Evolutionary conservation across 2,329 filamentous ascomycete species (phyloP).

Genomic region (Macroventuria anomochaeta): DNA sequence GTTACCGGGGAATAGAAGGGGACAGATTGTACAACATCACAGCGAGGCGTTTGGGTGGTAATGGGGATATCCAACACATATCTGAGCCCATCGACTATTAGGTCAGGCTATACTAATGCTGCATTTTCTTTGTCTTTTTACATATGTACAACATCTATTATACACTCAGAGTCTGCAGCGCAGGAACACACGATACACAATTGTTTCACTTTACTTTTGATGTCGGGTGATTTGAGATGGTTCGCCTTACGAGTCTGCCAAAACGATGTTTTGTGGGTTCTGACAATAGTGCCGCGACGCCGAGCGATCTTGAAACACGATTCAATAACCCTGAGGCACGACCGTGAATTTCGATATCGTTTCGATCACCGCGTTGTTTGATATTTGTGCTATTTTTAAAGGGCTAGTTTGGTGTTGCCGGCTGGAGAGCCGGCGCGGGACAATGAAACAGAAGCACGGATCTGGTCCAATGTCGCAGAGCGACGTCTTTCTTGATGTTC

Average conservation of each 20-base stretch:
- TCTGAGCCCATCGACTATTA: too few species aligned
- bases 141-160: not conserved
- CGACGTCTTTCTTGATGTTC: too few species aligned
- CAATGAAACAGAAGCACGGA: conserved; percentile 19
- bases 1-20: conserved; percentile 4
- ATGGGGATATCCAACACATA: too few species aligned
- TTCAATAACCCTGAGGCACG: conserved; percentile 4
- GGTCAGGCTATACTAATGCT: conserved; percentile 1
- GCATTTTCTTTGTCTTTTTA: not conserved
- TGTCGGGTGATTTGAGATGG: not conserved
- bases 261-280: conserved; percentile 1
- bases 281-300: conserved; percentile 6
- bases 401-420: not conserved
- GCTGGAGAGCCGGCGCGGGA: conserved; percentile 14
- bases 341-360: not conserved
- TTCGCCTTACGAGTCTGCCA: not conserved
- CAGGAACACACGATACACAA: not conserved
- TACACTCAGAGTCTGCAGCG: not conserved
- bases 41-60: conserved; percentile 19
- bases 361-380: conserved; percentile 1
- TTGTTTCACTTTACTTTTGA: not conserved
- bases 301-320: conserved; percentile 3
- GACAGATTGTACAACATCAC: not conserved
- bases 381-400: conserved; percentile 5
- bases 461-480: too few species aligned